Evolutionary conservation across 768 basidiomycete species (phyloP), one percentile per base, ranked within the genome.

Genomic region (Stropharia rugosoannulata): DNA sequence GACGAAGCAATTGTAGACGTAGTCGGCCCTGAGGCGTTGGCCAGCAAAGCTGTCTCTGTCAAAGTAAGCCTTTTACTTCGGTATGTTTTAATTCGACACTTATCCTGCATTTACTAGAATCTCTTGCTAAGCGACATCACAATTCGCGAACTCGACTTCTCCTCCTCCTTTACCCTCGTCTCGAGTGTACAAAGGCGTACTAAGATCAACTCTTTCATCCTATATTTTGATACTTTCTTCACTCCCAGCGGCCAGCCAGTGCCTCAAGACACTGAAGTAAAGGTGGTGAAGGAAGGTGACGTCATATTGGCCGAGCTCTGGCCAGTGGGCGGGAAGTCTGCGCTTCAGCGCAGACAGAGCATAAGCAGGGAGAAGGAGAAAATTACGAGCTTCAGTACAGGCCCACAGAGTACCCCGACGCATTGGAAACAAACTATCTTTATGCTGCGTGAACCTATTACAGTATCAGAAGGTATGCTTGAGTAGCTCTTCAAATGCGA

Each of bases 391-490:
- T 92, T 99, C 71, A 95, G 92, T 62, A 98, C 96, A 0, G 93
- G 96, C 0, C 95, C 96, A 9, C 74, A 74, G 62, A 95, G 91
- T 55, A 82, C 83, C 19, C 85, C 92, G 9, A 98, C 95, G 25
- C 96, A 99, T 68, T 98, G 96, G 96, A 95, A 94, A 68, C 96
- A 99, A 67, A 94, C 96, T 0, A 63, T 93, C 2, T 97, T 99
- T 71, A 70, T 98, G 61, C 77, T 99, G 55, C 76, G 82, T 44
- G 85, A 94, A 53, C 90, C 93, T 0, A 81, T 98, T 50, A 65
- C 70, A n/a, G 85, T 90, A 1, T 79, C 81, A 3, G 86, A 90
- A 75, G 92, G 92, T 89, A 39, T 13, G 82, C 70, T 22, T 18
- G n/a, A 37, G 9, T 13, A 19, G 40, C 18, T n/a, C 32, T 18